Evolutionary conservation across 2,329 filamentous ascomycete species (phyloP).

Genomic region (Cercospora zeina): DNA sequence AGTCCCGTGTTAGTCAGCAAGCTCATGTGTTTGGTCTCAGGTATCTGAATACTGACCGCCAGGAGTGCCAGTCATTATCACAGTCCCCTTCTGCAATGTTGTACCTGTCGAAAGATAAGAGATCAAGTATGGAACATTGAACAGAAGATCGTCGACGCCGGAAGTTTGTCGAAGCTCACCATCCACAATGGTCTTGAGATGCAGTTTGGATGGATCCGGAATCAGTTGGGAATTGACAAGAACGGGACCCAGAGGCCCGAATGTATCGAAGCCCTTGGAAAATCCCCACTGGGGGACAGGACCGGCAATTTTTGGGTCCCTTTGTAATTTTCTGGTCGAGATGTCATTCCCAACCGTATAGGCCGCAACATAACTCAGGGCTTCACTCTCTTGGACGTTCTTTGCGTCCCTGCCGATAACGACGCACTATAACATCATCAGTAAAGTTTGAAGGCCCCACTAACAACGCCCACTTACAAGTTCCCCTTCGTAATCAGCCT

Average conservation of each 20-base stretch:
- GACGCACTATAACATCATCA: neutral
- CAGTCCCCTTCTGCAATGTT: constrained; percentile 14
- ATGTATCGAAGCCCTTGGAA: constrained; percentile 19
- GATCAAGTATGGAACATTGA: constrained; percentile 14
- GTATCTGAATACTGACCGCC: neutral
- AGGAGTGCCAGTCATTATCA: constrained; percentile 15
- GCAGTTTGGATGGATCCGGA: constrained; percentile 4
- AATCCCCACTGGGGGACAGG: constrained; percentile 17
- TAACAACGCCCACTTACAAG: constrained; percentile 52
- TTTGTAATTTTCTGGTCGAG: constrained; percentile 16
- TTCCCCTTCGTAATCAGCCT: constrained; percentile 77
- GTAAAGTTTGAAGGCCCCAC: neutral
- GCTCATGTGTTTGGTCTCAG: neutral
- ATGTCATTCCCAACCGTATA: constrained; percentile 17
- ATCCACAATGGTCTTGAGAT: constrained; percentile 15
- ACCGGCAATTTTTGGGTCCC: constrained; percentile 17
- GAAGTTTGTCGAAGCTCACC: constrained; percentile 9
- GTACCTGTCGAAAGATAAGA: constrained; percentile 15
- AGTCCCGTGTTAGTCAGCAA: neutral
- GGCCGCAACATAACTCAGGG: constrained; percentile 9
- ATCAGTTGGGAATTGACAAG: constrained; percentile 9
- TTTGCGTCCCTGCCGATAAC: constrained; percentile 67
- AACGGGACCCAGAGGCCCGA: constrained; percentile 16
- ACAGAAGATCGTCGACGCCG: constrained; percentile 12
- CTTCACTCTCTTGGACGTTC: constrained; percentile 60